phyloP scores from a whole-genome alignment of 2,329 filamentous ascomycete genomes.

The Cladophialophora carrionii region DNA sequence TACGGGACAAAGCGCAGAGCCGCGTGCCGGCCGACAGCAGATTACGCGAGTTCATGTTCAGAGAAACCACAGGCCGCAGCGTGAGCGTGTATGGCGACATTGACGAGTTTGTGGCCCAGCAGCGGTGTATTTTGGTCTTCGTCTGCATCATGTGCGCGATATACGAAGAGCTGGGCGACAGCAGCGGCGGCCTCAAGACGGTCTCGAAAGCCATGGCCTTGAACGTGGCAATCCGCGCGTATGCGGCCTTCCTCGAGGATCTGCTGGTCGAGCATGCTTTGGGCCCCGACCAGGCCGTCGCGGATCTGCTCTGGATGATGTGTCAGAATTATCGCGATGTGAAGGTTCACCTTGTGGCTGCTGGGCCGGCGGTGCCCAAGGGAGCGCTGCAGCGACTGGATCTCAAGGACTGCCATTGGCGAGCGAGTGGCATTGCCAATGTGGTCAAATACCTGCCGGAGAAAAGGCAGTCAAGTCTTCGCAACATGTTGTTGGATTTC shows the following conservation, averaged over 20 bases:
- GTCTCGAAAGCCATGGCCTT: constrained; percentile 14
- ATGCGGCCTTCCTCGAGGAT: constrained; percentile 18
- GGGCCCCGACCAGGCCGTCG: constrained; percentile 19
- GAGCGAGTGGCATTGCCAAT: constrained; percentile 26
- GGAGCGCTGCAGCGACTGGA: constrained; percentile 18
- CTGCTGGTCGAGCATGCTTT: constrained; percentile 25
- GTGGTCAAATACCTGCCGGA: constrained; percentile 27
- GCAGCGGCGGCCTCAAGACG: not conserved
- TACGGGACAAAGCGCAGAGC: constrained; percentile 3
- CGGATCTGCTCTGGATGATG: constrained; percentile 31
- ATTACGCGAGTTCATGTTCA: constrained; percentile 24
- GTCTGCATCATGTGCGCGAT: constrained; percentile 22
- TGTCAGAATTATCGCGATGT: constrained; percentile 26
- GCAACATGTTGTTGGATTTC: constrained; percentile 21
- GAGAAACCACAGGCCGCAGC: constrained; percentile 16
- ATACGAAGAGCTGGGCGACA: constrained; percentile 13
- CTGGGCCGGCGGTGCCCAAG: not conserved
- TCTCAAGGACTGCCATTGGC: constrained; percentile 25
- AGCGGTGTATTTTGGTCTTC: constrained; percentile 23
- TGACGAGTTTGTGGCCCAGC: constrained; percentile 23
- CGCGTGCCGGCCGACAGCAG: constrained; percentile 13
- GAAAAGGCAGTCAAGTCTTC: constrained; percentile 16
- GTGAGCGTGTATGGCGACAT: constrained; percentile 30
- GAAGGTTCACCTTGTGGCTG: constrained; percentile 10
- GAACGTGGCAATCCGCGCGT: constrained; percentile 17